These are phyloP conservation scores for Sporothrix euskadiensis DNA, from an alignment of 2,329 filamentous ascomycete species.

Conservation along the genomic window DNA sequence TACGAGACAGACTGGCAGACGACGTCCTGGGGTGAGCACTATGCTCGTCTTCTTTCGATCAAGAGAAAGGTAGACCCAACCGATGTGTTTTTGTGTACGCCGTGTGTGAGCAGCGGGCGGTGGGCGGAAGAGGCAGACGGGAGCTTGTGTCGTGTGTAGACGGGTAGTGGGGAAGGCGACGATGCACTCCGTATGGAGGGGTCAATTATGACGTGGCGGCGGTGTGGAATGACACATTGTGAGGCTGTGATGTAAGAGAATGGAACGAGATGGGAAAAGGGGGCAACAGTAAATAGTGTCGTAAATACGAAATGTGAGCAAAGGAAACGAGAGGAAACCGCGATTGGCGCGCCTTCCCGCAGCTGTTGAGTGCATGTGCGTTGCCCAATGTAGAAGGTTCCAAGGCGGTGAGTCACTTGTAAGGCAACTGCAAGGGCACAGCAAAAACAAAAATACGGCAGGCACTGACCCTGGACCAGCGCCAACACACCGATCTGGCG, in stretches of 20 bases:
- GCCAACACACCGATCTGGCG: constrained; percentile 6
- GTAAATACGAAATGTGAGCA: not conserved
- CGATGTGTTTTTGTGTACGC: constrained; percentile 36
- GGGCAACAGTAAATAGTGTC: not conserved
- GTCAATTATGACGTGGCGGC: not conserved
- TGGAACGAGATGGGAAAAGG: not conserved
- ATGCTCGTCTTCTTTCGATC: constrained; percentile 36
- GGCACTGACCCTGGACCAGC: not conserved
- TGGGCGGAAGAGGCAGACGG: constrained; percentile 27
- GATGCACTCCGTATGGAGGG: not conserved
- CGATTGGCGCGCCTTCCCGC: not conserved
- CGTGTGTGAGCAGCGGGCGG: constrained; percentile 32
- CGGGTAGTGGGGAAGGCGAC: not conserved
- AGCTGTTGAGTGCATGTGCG: not conserved
- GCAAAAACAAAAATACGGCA: not conserved
- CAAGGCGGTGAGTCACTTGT: constrained; percentile 16
- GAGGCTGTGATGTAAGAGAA: not conserved
- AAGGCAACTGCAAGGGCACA: not conserved
- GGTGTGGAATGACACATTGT: not conserved
- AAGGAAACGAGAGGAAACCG: not conserved
- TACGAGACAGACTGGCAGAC: constrained; percentile 38
- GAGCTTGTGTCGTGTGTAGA: constrained; percentile 24
- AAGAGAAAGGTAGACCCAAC: constrained; percentile 41
- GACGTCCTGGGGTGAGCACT: constrained; percentile 41
- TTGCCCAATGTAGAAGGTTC: constrained; percentile 14